These are phyloP conservation scores for Pestalotiopsis sp. DNA, from an alignment of 2,329 filamentous ascomycete species.

Conservation along the genomic window DNA sequence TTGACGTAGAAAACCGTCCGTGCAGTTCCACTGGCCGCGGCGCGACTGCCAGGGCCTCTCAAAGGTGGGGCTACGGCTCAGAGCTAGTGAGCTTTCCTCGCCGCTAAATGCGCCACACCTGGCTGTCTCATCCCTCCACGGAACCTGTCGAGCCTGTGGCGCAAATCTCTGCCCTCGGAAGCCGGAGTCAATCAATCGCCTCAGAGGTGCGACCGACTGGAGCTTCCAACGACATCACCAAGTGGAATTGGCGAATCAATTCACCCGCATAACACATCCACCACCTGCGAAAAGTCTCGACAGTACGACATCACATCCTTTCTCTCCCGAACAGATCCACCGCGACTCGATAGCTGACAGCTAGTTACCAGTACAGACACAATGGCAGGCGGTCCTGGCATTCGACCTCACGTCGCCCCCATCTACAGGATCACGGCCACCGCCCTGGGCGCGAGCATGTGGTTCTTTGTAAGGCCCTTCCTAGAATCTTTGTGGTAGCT, in stretches of 20 bases:
- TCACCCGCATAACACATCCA: slow-evolving; percentile 6
- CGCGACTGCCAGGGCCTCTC: neutral
- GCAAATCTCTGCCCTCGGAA: neutral
- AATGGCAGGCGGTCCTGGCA: slow-evolving; percentile 36
- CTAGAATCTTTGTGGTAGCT: neutral
- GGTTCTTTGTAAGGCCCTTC: slow-evolving; percentile 82
- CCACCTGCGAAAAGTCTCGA: slow-evolving; percentile 7
- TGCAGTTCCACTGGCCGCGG: neutral
- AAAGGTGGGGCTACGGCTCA: no score
- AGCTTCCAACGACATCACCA: slow-evolving; percentile 3
- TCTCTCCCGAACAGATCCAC: neutral
- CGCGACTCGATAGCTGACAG: neutral
- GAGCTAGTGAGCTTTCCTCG: no score
- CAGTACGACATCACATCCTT: neutral
- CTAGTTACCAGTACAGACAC: slow-evolving; percentile 19
- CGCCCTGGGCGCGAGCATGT: slow-evolving; percentile 92
- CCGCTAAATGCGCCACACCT: no score
- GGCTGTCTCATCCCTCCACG: neutral
- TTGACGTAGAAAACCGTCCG: neutral
- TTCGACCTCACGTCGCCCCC: slow-evolving; percentile 49
- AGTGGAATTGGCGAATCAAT: slow-evolving; percentile 2
- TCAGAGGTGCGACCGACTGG: neutral
- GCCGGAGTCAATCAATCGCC: neutral
- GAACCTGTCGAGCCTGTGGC: no score
- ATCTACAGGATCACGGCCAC: slow-evolving; percentile 87